These are phyloP conservation scores for Phytophthora lateralis DNA, from an alignment of 352 stramenopile genomes.

Conservation along the genomic window DNA sequence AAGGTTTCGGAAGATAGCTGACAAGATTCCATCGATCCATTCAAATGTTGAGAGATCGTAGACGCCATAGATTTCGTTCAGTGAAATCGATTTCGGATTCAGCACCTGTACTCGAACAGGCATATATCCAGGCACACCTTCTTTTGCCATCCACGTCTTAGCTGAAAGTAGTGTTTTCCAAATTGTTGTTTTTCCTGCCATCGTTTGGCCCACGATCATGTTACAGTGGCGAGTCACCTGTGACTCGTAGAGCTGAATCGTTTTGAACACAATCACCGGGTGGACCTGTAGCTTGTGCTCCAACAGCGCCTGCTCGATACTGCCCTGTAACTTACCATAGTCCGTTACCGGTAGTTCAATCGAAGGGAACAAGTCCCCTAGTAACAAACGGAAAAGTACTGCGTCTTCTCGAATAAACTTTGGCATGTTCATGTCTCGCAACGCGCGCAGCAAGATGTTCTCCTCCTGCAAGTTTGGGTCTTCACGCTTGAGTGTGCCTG, in stretches of 20 bases:
- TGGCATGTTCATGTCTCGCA: conserved; percentile 96
- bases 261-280: conserved; percentile 92
- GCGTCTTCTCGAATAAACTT: conserved; percentile 95
- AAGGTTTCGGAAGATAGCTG: conserved; percentile 79
- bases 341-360: conserved; percentile 90
- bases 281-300: conserved; percentile 91
- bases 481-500: conserved; percentile 91
- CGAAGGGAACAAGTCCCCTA: conserved; percentile 90
- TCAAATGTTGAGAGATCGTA: conserved; percentile 89
- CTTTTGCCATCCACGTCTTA: conserved; percentile 80
- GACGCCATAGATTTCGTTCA: conserved; percentile 92
- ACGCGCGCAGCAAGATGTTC: conserved; percentile 94
- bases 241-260: conserved; percentile 95
- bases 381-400: conserved; percentile 90
- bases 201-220: conserved; percentile 93
- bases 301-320: conserved; percentile 86
- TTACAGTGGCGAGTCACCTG: conserved; percentile 95
- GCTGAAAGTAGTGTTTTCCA: conserved; percentile 81
- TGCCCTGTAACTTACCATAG: conserved; percentile 91
- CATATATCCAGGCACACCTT: conserved; percentile 73
- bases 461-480: conserved; percentile 96
- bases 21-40: conserved; percentile 88
- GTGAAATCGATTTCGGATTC: conserved; percentile 90
- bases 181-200: conserved; percentile 90
- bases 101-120: conserved; percentile 87